Evolutionary conservation across 495 filamentous ascomycete species (phyloP).

Genomic region (Alectoria sarmentosa): DNA sequence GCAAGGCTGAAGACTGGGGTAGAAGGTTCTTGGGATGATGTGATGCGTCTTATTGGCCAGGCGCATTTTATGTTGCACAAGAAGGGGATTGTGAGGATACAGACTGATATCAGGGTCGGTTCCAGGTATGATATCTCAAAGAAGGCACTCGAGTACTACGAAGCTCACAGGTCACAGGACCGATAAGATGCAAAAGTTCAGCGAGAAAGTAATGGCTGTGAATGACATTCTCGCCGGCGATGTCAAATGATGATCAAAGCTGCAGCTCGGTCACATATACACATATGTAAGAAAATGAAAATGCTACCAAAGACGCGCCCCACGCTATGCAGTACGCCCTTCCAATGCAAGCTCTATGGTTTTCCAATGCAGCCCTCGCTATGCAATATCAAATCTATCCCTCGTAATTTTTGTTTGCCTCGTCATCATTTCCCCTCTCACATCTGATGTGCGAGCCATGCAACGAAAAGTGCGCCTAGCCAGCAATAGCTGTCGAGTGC

Average conservation of each 20-base stretch:
- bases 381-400: constrained; percentile 3
- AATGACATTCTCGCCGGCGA: constrained; percentile 43
- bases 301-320: constrained; percentile 14
- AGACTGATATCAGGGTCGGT: constrained; percentile 83
- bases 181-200: constrained; percentile 59
- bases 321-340: constrained; percentile 16
- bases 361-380: not conserved
- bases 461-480: not conserved
- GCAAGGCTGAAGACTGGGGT: constrained; percentile 14
- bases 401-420: not conserved
- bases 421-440: not conserved
- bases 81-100: constrained; percentile 73
- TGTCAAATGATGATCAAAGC: constrained; percentile 2
- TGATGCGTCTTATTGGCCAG: constrained; percentile 83
- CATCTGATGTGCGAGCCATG: not conserved
- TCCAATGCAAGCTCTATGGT: no score
- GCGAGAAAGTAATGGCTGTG: constrained; percentile 63
- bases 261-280: not conserved
- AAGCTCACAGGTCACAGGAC: constrained; percentile 39
- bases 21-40: constrained; percentile 91
- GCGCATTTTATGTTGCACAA: constrained; percentile 79
- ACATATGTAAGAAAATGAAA: not conserved
- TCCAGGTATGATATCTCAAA: constrained; percentile 52
- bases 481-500: not conserved
- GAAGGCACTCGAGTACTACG: constrained; percentile 13